These are phyloP conservation scores for Capsicum rhomboideum DNA, from an alignment of 257 asterid genomes.

Conservation along the genomic window DNA sequence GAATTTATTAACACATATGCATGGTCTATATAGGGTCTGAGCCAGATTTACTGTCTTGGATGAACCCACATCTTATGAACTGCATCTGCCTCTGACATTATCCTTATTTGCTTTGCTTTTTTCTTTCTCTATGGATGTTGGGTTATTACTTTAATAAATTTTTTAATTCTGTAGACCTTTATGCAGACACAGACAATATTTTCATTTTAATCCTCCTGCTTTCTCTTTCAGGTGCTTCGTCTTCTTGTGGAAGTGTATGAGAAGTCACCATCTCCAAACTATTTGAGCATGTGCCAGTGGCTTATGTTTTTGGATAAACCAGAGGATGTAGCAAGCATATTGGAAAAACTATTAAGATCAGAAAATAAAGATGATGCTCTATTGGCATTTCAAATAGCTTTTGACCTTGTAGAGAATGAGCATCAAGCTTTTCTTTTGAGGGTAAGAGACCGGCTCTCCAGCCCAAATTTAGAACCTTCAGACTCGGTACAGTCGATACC, in stretches of 20 bases:
- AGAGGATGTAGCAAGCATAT: conserved; percentile 61
- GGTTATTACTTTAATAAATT: neutral
- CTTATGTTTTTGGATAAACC: conserved; percentile 93
- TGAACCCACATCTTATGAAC: neutral
- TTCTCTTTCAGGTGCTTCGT: conserved; percentile 57
- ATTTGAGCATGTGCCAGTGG: conserved; percentile 86
- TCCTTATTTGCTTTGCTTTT: neutral
- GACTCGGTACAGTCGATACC: conserved; percentile 34
- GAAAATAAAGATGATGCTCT: conserved; percentile 72
- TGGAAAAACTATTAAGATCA: conserved; percentile 72
- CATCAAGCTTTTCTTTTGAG: conserved; percentile 85
- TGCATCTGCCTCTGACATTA: neutral
- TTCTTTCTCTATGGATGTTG: neutral
- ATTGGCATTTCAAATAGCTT: conserved; percentile 86
- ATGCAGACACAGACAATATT: neutral
- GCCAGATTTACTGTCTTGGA: neutral
- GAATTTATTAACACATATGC: neutral
- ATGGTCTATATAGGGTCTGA: neutral
- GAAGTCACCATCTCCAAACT: conserved; percentile 88
- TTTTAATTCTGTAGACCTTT: neutral
- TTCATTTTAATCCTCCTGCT: neutral
- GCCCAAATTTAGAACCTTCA: conserved; percentile 45
- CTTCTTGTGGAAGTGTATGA: conserved; percentile 81
- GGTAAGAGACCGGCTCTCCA: conserved; percentile 59
- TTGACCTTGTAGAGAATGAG: conserved; percentile 88